Conservation (phyloP, 345 rosid genomes). For the Isatis tinctoria region DNA sequence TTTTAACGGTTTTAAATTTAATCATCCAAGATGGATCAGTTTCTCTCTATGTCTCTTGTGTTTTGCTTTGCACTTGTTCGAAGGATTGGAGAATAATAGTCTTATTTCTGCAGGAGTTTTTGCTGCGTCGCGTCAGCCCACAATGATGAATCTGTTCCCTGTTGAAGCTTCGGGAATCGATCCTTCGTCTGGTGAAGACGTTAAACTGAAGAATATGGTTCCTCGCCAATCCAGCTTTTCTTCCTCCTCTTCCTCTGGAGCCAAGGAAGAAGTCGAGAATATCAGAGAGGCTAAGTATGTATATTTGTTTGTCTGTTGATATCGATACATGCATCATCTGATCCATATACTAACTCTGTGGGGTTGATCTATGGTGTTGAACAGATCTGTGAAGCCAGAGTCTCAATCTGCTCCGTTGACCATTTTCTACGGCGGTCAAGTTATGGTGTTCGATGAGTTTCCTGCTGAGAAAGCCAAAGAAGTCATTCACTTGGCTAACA, state of each 20-base stretch:
- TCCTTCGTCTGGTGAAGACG: slow-evolving; percentile 13
- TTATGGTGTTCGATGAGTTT: slow-evolving; percentile 64
- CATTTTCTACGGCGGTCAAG: slow-evolving; percentile 77
- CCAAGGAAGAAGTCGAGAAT: slow-evolving; percentile 35
- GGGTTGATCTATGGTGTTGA: not conserved
- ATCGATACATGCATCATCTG: too few relatives aligned
- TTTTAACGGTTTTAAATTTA: too few relatives aligned
- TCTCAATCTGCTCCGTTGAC: slow-evolving; percentile 62
- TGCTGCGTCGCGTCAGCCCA: slow-evolving; percentile 16
- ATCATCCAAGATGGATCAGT: too few relatives aligned
- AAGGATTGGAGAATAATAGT: too few relatives aligned
- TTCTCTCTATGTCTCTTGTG: not conserved
- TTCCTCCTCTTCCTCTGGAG: slow-evolving; percentile 28
- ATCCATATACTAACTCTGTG: slow-evolving; percentile 11
- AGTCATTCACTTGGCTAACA: slow-evolving; percentile 62
- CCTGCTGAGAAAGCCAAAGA: slow-evolving; percentile 76
- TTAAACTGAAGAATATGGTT: slow-evolving; percentile 53
- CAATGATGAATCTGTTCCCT: slow-evolving; percentile 70
- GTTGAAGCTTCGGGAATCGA: slow-evolving; percentile 14
- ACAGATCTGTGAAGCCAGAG: slow-evolving; percentile 31
- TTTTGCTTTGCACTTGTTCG: too few relatives aligned
- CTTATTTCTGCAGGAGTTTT: slow-evolving; percentile 12
- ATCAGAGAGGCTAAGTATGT: slow-evolving; percentile 49
- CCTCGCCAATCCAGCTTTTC: slow-evolving; percentile 52
- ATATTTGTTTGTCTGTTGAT: not conserved